Evolutionary conservation across 1,139 yeast genomes (phyloP), one percentile per base, ranked within the genome.

Genomic region (Saccharomyces pastorianus): DNA sequence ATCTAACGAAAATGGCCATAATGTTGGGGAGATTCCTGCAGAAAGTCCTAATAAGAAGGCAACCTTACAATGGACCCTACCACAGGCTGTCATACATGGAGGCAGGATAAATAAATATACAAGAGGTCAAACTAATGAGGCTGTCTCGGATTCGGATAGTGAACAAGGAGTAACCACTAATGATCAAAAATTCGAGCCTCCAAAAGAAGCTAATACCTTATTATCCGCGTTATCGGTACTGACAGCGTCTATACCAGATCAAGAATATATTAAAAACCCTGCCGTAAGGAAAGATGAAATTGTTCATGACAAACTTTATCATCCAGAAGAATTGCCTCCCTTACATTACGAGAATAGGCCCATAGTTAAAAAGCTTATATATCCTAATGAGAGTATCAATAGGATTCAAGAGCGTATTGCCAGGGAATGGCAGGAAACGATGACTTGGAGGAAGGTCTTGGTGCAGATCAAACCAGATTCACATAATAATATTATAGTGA

Each of bases 371-470:
- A 62, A 62, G 52, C 46, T 64, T 26, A 56, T 69, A 9, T 68
- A 66, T 56, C 70, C 65, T 46, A 62, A 56, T 53, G 72, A 62
- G 54, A 61, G 66, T 54, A 56, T 57, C 58, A 71, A 76, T 59
- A 70, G 73, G 51, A 67, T 83, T 6, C 98, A 93, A 66, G 98
- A 93, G 61, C 77, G 79, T 53, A 87, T 93, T 54, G 99, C 99
- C 0, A 73, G 96, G 50, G 84, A 83, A 55, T 93, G 96, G 84
- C 99, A 95, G 67, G 78, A 80, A 55, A 83, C 80, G 6, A 81
- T 90, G 88, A 71, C 80, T 3, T 93, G 99, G 99, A 76, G 98
- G 49, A 93, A 93, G 70, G 96, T 95, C 0, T 71, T 95, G 31
- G 97, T 91, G 1, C 81, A 82, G 51, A 73, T 95, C 56, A 82